These are phyloP conservation scores for Gracilariopsis chorda DNA, from an alignment of 23 red algal genomes.

Conservation along the genomic window DNA sequence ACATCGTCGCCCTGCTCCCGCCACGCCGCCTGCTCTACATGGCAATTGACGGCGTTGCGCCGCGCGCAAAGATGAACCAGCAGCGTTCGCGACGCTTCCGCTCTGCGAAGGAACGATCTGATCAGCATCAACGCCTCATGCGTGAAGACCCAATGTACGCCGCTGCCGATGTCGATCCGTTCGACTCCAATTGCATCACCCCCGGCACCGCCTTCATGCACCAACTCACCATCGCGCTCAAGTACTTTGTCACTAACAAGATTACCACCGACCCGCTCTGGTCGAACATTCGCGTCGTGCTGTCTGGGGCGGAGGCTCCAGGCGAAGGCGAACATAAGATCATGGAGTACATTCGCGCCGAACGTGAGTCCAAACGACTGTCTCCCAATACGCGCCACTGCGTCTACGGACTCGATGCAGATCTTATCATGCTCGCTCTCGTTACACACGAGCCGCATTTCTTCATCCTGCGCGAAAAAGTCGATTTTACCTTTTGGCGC, in stretches of 20 bases:
- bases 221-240: slow-evolving; percentile 65
- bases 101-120: slow-evolving; percentile 62
- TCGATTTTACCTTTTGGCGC: slow-evolving; percentile 55
- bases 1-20: slow-evolving; percentile 71
- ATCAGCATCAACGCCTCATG: slow-evolving; percentile 22
- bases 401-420: slow-evolving; percentile 96
- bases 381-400: slow-evolving; percentile 76
- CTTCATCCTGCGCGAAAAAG: slow-evolving; percentile 87
- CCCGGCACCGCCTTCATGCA: slow-evolving; percentile 96
- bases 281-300: slow-evolving; percentile 68
- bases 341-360: slow-evolving; percentile 92
- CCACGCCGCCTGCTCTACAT: slow-evolving; percentile 75
- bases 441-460: slow-evolving; percentile 99
- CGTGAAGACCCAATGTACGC: slow-evolving; percentile 39
- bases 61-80: slow-evolving; percentile 98
- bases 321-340: slow-evolving; percentile 99
- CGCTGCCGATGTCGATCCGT: slow-evolving; percentile 48
- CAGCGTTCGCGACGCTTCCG: slow-evolving; percentile 87
- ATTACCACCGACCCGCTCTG: slow-evolving; percentile 64
- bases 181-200: slow-evolving; percentile 99
- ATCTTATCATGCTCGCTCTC: slow-evolving; percentile 97
- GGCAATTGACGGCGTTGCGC: slow-evolving; percentile 93
- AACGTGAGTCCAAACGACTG: slow-evolving; percentile 35
- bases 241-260: slow-evolving; percentile 83
- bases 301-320: slow-evolving; percentile 85